Base-by-base conservation (phyloP, 2,329 filamentous ascomycete genomes). In the Cytospora piceae region DNA sequence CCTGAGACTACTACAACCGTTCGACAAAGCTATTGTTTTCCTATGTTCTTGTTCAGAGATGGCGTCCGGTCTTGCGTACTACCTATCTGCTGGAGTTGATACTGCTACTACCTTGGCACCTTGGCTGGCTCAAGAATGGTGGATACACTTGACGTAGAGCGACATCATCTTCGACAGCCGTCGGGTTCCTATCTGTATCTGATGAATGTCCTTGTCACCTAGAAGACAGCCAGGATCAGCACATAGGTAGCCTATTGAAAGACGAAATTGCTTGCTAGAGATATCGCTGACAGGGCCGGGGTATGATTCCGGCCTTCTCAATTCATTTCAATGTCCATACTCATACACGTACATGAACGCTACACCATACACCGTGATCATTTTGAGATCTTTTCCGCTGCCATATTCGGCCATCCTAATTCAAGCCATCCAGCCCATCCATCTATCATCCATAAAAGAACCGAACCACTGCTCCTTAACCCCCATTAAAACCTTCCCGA, bases 271-370 rank as follows among this genome's bases (percentile, higher is more conserved):
- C 2, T 49, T 12, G n/a, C n/a, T 14, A 22, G 42, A 49, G n/a
- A 49, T 22, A 49, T 24, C n/a, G 46, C 46, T 49, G 46, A 24
- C 20, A 3, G 20, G 42, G 8, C 42, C 17, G 14, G 39, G 39
- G 20, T n/a, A 24, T 12, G 22, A 7, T 7, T 4, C 46, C 46
- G n/a, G n/a, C n/a, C 46, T 24, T 14, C 46, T 57, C 42, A 51
- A 15, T 63, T 63, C 61, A 52, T 57, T 63, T 51, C 31, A 57
- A 24, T 32, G 39, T n/a, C 51, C 22, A 31, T 63, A 63, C 31
- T 63, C 61, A 52, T 63, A 63, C 53, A 57, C 32, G 52, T 57
- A 57, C 61, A 49, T 63, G 39, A 58, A 57, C 54, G 34, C 29
- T 39, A 17, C 39, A 57, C 39, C 37, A 20, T 56, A 55, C 53